Evolutionary conservation across 192 early-diverging fungal genomes (phyloP).

Genomic region (Coemansia sp.): DNA sequence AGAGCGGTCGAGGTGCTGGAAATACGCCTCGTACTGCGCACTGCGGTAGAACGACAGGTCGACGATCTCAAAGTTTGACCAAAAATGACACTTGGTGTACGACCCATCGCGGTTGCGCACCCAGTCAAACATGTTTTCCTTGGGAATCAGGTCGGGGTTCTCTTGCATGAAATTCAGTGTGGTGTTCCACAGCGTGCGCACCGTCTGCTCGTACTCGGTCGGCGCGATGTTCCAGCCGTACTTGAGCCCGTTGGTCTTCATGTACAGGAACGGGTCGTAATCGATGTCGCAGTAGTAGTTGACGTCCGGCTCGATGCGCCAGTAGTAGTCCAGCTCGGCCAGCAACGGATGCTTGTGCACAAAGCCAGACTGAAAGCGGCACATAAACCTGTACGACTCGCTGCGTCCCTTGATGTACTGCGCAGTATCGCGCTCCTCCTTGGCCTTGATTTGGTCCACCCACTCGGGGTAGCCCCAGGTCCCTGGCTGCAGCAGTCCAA

Average conservation of each 20-base stretch:
- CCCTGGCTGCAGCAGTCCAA: slow-evolving; percentile 37
- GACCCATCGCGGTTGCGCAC: slow-evolving; percentile 29
- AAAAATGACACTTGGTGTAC: slow-evolving; percentile 69
- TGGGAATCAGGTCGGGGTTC: slow-evolving; percentile 56
- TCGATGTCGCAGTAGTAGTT: slow-evolving; percentile 60
- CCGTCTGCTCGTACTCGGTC: slow-evolving; percentile 58
- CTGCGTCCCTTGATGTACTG: slow-evolving; percentile 44
- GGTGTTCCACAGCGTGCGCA: slow-evolving; percentile 55
- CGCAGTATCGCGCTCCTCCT: slow-evolving; percentile 26
- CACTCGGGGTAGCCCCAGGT: slow-evolving; percentile 51
- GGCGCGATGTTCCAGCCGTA: slow-evolving; percentile 60
- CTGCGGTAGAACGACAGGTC: slow-evolving; percentile 69
- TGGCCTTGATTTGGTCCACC: slow-evolving; percentile 49
- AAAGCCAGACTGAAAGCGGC: slow-evolving; percentile 56
- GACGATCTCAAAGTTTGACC: slow-evolving; percentile 88
- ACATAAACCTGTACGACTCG: slow-evolving; percentile 48
- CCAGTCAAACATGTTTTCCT: slow-evolving; percentile 58
- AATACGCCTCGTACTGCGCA: slow-evolving; percentile 64
- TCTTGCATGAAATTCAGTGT: slow-evolving; percentile 52
- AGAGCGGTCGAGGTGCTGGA: slow-evolving; percentile 65
- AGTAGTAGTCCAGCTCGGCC: slow-evolving; percentile 58
- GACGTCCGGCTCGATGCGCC: slow-evolving; percentile 62
- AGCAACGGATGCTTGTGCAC: slow-evolving; percentile 58
- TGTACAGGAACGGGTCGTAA: slow-evolving; percentile 60
- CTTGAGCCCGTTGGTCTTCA: slow-evolving; percentile 55